Conservation (phyloP, 2,329 filamentous ascomycete species). For the Aaosphaeria arxii region DNA sequence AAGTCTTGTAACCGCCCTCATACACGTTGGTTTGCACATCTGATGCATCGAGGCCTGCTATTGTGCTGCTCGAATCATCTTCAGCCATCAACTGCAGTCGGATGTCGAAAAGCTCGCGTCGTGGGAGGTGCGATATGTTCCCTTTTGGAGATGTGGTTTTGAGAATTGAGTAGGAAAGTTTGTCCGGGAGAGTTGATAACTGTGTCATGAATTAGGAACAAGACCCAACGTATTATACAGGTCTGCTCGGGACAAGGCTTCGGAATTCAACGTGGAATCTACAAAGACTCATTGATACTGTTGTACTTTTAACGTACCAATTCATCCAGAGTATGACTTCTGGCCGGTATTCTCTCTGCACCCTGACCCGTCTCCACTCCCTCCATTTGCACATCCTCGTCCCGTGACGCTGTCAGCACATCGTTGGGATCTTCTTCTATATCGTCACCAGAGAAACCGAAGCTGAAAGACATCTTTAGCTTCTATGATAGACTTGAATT, state of each 20-base stretch:
- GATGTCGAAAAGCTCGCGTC: constrained; percentile 79
- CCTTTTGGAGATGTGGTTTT: constrained; percentile 59
- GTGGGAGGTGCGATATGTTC: constrained; percentile 57
- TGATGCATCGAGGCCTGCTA: constrained; percentile 60
- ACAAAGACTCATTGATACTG: not conserved
- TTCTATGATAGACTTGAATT: too few relatives aligned
- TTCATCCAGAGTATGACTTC: constrained; percentile 45
- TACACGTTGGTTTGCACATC: constrained; percentile 81
- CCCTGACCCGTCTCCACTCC: not conserved
- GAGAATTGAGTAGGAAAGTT: constrained; percentile 67
- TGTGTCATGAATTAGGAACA: constrained; percentile 20
- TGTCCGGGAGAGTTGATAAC: constrained; percentile 64
- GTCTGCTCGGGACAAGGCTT: not conserved
- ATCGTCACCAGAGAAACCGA: constrained; percentile 59
- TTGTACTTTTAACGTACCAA: constrained; percentile 38
- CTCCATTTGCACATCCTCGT: not conserved
- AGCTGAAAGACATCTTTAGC: constrained; percentile 46
- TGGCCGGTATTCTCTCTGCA: constrained; percentile 29
- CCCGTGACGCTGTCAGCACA: constrained; percentile 2
- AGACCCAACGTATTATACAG: not conserved
- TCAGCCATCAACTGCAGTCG: constrained; percentile 77
- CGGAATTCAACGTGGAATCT: not conserved
- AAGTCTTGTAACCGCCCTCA: constrained; percentile 85
- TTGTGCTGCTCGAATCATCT: constrained; percentile 40
- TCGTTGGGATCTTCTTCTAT: constrained; percentile 50